Conservation (phyloP, 108 stramenopile genomes). For the Nannochloropsis gaditana region DNA sequence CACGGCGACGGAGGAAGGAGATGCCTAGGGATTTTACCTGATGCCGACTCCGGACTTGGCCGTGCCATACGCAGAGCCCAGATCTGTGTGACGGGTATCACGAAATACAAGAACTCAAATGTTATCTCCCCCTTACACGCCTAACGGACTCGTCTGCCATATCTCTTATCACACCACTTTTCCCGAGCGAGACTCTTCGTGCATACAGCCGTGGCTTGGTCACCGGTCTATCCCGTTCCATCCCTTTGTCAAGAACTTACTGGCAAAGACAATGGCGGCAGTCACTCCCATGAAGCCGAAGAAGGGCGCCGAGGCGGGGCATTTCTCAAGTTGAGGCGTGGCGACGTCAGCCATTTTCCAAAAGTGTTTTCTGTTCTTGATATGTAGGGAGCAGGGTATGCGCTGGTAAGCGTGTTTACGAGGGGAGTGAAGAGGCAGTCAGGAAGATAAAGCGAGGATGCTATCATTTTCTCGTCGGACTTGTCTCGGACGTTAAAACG, state of each 20-base stretch:
- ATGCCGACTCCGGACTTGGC: constrained; percentile 96
- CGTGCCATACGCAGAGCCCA: constrained; percentile 96
- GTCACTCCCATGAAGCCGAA: constrained; percentile 60
- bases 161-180: no score
- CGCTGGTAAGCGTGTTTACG: background rate
- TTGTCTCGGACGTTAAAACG: no score
- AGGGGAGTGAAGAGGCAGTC: background rate
- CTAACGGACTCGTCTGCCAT: no score
- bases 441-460: background rate
- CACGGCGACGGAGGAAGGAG: no score
- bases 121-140: no score
- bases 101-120: no score
- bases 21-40: constrained; percentile 35
- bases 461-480: background rate
- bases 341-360: background rate
- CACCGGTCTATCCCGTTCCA: background rate
- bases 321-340: constrained; percentile 44
- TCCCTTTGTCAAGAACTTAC: constrained; percentile 32
- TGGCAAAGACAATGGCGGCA: constrained; percentile 55
- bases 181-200: no score
- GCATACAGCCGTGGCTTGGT: no score
- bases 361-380: background rate
- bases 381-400: background rate
- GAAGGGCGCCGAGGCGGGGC: constrained; percentile 58
- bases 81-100: constrained; percentile 54